Percentiles rank a stretch among this genome's conserved stretches.
These are phyloP conservation scores for Acer yangbiense DNA, from an alignment of 345 rosid genomes.

Conservation along the genomic window DNA sequence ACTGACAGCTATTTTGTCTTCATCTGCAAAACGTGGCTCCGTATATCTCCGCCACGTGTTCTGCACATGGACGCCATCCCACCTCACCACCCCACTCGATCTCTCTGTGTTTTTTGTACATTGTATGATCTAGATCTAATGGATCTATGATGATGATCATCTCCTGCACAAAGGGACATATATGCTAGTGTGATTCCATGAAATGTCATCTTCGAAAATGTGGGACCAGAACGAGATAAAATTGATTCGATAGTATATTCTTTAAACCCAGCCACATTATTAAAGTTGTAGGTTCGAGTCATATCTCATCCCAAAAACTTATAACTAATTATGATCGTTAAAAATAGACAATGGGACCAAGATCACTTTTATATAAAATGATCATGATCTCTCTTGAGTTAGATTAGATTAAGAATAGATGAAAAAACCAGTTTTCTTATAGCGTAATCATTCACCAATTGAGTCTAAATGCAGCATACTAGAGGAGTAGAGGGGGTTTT, in stretches of 20 bases:
- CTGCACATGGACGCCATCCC: slow-evolving; percentile 20
- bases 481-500: neutral
- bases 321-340: too few species aligned
- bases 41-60: slow-evolving; percentile 23
- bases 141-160: too few species aligned
- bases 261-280: too few species aligned
- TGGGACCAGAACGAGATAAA: neutral
- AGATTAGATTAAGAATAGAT: neutral
- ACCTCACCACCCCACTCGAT: too few species aligned
- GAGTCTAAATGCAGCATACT: slow-evolving; percentile 20
- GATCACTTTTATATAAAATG: neutral
- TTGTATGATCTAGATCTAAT: too few species aligned
- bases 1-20: slow-evolving; percentile 36
- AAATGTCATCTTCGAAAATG: neutral
- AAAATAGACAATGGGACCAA: too few species aligned
- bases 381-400: neutral
- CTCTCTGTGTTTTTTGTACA: neutral
- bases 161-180: neutral
- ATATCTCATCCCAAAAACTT: too few species aligned
- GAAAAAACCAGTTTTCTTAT: neutral
- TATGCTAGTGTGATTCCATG: slow-evolving; percentile 22
- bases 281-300: rapidly evolving
- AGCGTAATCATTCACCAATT: slow-evolving; percentile 5
- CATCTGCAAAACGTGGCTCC: slow-evolving; percentile 8
- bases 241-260: too few species aligned